Evolutionary conservation across 1,139 yeast genomes (phyloP).

Genomic region (Pichia sp.): DNA sequence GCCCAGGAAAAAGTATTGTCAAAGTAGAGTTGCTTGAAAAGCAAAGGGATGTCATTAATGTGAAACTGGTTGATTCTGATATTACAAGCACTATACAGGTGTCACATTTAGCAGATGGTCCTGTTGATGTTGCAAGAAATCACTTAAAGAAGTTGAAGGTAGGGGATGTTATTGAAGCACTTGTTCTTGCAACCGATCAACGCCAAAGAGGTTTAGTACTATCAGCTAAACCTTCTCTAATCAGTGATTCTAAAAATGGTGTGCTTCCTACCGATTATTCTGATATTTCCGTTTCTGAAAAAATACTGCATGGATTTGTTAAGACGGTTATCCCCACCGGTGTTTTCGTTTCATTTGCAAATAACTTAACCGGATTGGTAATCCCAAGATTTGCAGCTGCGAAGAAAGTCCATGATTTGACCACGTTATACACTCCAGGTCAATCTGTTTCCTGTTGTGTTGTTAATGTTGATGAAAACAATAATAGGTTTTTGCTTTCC

Average conservation of each 20-base stretch:
- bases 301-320: slow-evolving; percentile 59
- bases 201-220: slow-evolving; percentile 54
- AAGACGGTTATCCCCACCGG: slow-evolving; percentile 74
- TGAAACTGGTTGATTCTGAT: slow-evolving; percentile 51
- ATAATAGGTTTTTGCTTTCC: slow-evolving; percentile 61
- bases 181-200: slow-evolving; percentile 63
- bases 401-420: slow-evolving; percentile 48
- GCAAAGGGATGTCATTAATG: slow-evolving; percentile 61
- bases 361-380: slow-evolving; percentile 74
- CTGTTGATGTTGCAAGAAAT: slow-evolving; percentile 65
- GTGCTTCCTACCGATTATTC: slow-evolving; percentile 51
- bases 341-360: slow-evolving; percentile 76
- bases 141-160: slow-evolving; percentile 47
- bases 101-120: slow-evolving; percentile 74
- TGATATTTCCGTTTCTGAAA: slow-evolving; percentile 49
- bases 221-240: slow-evolving; percentile 58
- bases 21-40: slow-evolving; percentile 66
- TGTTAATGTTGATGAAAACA: slow-evolving; percentile 57
- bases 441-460: slow-evolving; percentile 68
- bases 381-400: slow-evolving; percentile 67
- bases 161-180: slow-evolving; percentile 54
- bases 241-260: slow-evolving; percentile 52
- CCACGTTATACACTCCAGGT: slow-evolving; percentile 43
- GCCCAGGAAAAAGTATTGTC: slow-evolving; percentile 57
- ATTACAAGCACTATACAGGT: slow-evolving; percentile 65